phyloP scores from a whole-genome alignment of 2,329 filamentous ascomycete species.

The Tolypocladium inflatum region DNA sequence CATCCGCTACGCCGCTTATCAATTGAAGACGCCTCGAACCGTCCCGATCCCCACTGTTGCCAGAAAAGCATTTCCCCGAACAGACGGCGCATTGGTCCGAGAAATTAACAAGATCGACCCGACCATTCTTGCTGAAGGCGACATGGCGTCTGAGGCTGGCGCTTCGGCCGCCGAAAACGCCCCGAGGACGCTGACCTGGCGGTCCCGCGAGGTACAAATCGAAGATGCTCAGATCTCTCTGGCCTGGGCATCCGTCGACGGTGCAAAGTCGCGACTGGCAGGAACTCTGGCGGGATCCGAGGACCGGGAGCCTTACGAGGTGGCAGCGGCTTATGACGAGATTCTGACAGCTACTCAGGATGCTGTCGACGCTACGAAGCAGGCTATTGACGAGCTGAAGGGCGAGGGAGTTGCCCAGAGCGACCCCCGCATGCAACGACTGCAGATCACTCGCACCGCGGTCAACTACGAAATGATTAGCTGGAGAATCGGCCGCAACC shows the following conservation, averaged over 20 bases:
- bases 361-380: constrained; percentile 85
- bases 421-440: constrained; percentile 79
- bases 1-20: constrained; percentile 89
- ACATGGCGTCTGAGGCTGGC: constrained; percentile 37
- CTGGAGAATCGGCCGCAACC: constrained; percentile 89
- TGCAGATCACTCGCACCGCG: constrained; percentile 86
- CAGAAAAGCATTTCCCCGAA: constrained; percentile 64
- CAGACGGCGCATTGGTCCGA: constrained; percentile 50
- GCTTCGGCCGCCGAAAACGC: constrained; percentile 42
- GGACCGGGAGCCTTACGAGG: constrained; percentile 48
- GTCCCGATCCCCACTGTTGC: constrained; percentile 72
- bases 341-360: constrained; percentile 88
- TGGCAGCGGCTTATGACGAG: constrained; percentile 81
- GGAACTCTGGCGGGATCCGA: constrained; percentile 34
- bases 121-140: constrained; percentile 50
- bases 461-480: constrained; percentile 91
- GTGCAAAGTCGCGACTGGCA: constrained; percentile 39
- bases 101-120: constrained; percentile 64
- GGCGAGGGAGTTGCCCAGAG: constrained; percentile 76
- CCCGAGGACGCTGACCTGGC: constrained; percentile 75
- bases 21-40: constrained; percentile 78
- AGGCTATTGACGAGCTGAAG: constrained; percentile 81
- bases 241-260: constrained; percentile 62
- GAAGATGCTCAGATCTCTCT: constrained; percentile 89
- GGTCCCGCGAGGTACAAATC: constrained; percentile 73